phyloP scores from a whole-genome alignment of 2,329 filamentous ascomycete species.

The Epichloe amarillans region DNA sequence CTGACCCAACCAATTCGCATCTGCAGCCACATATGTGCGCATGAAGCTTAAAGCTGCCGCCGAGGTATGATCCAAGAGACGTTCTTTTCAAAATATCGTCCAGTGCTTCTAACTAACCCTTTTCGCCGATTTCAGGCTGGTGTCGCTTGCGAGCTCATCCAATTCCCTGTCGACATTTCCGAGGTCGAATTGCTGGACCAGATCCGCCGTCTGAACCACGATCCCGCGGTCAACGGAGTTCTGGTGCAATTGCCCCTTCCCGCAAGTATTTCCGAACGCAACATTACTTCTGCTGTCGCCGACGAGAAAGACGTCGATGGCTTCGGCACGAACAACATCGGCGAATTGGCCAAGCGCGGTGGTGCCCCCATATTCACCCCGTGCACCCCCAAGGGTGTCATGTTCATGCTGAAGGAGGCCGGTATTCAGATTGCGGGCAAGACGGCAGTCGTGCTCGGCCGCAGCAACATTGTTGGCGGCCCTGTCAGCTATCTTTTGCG shows the following conservation, averaged over 20 bases:
- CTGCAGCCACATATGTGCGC: conserved; percentile 83
- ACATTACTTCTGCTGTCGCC: conserved; percentile 76
- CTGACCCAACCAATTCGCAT: conserved; percentile 14
- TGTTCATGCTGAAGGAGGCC: conserved; percentile 76
- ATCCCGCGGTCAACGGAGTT: conserved; percentile 76
- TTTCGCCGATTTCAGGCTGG: conserved; percentile 48
- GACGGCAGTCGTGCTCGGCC: conserved; percentile 83
- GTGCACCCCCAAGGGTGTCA: conserved; percentile 94
- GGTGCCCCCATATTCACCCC: conserved; percentile 81
- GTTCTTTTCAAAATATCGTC: neutral
- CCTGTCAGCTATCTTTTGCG: conserved; percentile 92
- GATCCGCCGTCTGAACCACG: conserved; percentile 73
- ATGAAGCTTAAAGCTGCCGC: conserved; percentile 98
- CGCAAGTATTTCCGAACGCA: conserved; percentile 78
- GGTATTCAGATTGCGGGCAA: conserved; percentile 79
- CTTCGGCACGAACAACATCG: conserved; percentile 88
- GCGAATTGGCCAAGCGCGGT: conserved; percentile 90
- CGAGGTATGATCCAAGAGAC: conserved; percentile 45
- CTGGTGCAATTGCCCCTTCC: conserved; percentile 89
- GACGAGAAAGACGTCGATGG: conserved; percentile 97
- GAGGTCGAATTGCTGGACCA: conserved; percentile 78
- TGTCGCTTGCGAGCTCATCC: conserved; percentile 76
- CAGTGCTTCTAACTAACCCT: neutral
- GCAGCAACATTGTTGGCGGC: conserved; percentile 95
- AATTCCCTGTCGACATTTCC: conserved; percentile 67